Percentiles rank a stretch among this genome's conserved stretches.
phyloP scores from a whole-genome alignment of 2,329 filamentous ascomycete genomes.

The Penicillium sp. region DNA sequence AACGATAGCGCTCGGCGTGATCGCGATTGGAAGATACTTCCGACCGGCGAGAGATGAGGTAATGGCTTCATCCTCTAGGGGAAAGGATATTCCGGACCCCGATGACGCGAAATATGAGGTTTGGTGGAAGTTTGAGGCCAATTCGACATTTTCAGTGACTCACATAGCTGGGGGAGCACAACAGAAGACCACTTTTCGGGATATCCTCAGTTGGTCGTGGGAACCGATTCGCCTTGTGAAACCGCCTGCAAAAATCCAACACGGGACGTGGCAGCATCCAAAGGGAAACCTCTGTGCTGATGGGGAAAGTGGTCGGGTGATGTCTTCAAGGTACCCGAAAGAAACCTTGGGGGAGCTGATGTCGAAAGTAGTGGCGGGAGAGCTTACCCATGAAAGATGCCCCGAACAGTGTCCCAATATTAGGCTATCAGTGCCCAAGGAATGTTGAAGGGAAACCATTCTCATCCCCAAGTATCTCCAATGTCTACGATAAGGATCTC shows the following conservation, averaged over 20 bases:
- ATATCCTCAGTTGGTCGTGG: neutral
- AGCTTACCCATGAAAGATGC: neutral
- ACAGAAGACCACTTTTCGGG: neutral
- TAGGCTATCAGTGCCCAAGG: neutral
- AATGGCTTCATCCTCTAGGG: conserved; percentile 11
- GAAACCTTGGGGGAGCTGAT: neutral
- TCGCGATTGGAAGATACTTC: conserved; percentile 24
- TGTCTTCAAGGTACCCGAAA: neutral
- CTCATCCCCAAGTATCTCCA: neutral
- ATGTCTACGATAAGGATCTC: neutral
- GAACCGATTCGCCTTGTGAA: neutral
- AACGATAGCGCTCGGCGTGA: conserved; percentile 14
- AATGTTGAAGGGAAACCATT: neutral
- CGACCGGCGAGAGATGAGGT: conserved; percentile 19
- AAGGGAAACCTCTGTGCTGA: neutral
- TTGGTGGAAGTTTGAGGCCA: neutral
- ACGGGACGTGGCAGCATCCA: neutral
- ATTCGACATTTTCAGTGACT: neutral
- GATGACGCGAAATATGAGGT: neutral
- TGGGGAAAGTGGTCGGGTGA: conserved; percentile 8
- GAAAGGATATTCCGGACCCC: conserved; percentile 13
- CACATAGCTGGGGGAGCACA: neutral
- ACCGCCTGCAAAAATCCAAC: neutral
- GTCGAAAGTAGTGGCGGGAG: neutral
- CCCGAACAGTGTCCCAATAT: neutral